phyloP scores from a whole-genome alignment of 2,329 filamentous ascomycete species.

The Cordyceps farinosa region DNA sequence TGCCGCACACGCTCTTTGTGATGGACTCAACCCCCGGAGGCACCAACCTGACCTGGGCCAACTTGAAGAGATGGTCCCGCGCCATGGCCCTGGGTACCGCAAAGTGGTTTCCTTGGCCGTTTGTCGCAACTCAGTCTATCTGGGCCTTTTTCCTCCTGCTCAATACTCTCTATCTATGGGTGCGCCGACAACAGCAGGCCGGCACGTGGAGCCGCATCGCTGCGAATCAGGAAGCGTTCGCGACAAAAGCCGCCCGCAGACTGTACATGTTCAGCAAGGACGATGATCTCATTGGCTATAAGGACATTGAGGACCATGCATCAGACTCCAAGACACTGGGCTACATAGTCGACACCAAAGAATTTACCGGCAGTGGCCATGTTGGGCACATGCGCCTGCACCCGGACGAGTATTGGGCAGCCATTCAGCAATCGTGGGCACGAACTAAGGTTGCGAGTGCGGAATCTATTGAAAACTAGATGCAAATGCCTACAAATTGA shows the following conservation, averaged over 20 bases:
- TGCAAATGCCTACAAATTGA: no score
- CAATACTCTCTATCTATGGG: constrained; percentile 33
- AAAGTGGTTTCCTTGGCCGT: constrained; percentile 46
- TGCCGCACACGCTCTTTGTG: constrained; percentile 48
- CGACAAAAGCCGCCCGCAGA: constrained; percentile 38
- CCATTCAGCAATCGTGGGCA: constrained; percentile 28
- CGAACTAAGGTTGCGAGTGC: background rate
- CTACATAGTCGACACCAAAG: constrained; percentile 39
- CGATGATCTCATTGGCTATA: constrained; percentile 53
- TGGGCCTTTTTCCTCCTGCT: constrained; percentile 42
- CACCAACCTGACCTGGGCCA: constrained; percentile 37
- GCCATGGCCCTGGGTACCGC: constrained; percentile 51
- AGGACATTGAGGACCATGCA: constrained; percentile 54
- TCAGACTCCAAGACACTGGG: constrained; percentile 45
- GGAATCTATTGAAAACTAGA: no score
- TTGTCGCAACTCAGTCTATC: constrained; percentile 44
- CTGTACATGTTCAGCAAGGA: constrained; percentile 58
- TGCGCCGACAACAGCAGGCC: constrained; percentile 38
- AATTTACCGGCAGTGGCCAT: constrained; percentile 57
- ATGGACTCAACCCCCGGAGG: constrained; percentile 53
- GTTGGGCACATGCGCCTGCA: constrained; percentile 59
- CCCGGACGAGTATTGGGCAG: constrained; percentile 54
- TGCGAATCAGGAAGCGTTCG: constrained; percentile 36
- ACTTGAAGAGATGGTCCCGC: constrained; percentile 44
- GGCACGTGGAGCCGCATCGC: constrained; percentile 37